Base-by-base conservation (phyloP, 148 eudicot genomes). In the Bassia scoparia region DNA sequence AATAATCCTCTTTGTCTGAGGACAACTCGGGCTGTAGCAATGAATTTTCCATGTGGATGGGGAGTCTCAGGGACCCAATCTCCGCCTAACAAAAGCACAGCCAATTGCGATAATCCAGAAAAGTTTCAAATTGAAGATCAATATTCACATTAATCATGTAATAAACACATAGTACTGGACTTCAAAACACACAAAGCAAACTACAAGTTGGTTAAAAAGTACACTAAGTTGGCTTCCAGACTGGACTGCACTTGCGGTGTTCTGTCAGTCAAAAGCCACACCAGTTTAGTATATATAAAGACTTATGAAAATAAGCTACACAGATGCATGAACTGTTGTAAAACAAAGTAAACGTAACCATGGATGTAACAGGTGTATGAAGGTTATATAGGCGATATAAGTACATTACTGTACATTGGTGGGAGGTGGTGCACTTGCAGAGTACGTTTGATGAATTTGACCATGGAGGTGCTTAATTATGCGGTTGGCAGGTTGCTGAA, bases 381-480 rank as follows among this genome's bases (percentile, higher is more conserved):
- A 10, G 31, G 52, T 31, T 11, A 8, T 69, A 31, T 8, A 16
- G 43, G 26, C n/a, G n/a, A n/a, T n/a, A 26, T 65, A 69, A 59
- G 35, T n/a, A n/a, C n/a, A n/a, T 27, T 61, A 81, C 86, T 67
- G 68, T n/a, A 91, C 94, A 50, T 53, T 31, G 56, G 0, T 20
- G 56, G 24, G 7, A 41, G 79, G 78, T 77, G 81, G 87, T 73
- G 75, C 72, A 71, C 67, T 83, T 73, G 77, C 88, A 17, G 88
- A 59, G 43, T n/a, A 81, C 70, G 79, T 82, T 81, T 21, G 85
- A 75, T 62, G 87, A 53, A 78, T 76, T 86, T 37, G 84, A 85
- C 97, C 95, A 89, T 59, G 97, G 97, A 73, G 97, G 88, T 73
- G 97, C 81, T 89, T 88, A 16, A 74, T 71, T 59, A 64, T 79